phyloP scores from a whole-genome alignment of 2,329 filamentous ascomycete species.

The Orbilia ellipsospora region DNA sequence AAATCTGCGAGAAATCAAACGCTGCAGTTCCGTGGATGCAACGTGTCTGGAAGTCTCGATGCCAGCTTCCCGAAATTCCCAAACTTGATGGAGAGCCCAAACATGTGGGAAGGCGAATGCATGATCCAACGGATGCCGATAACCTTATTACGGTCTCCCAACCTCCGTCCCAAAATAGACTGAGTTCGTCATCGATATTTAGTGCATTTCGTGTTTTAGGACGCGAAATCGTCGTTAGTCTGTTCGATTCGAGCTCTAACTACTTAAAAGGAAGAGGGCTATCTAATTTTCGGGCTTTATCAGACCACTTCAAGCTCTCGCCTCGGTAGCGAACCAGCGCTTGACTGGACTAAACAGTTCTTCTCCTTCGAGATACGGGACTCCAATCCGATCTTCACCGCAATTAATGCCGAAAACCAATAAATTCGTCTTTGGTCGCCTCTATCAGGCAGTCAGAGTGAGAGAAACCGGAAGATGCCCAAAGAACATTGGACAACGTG shows the following conservation, averaged over 20 bases:
- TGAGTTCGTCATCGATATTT: slow-evolving; percentile 9
- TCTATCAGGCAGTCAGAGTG: slow-evolving; percentile 43
- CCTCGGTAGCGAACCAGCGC: not conserved
- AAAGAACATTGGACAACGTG: slow-evolving; percentile 21
- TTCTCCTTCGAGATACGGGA: slow-evolving; percentile 34
- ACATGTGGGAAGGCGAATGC: slow-evolving; percentile 29
- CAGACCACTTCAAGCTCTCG: slow-evolving; percentile 22
- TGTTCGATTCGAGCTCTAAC: not conserved
- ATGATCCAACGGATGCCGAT: slow-evolving; percentile 36
- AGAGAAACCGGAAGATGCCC: slow-evolving; percentile 23
- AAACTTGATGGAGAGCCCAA: slow-evolving; percentile 10
- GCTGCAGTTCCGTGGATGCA: not conserved
- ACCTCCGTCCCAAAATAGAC: slow-evolving; percentile 2
- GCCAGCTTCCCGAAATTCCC: slow-evolving; percentile 16
- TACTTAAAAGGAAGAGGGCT: not conserved
- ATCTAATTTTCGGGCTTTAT: slow-evolving; percentile 8
- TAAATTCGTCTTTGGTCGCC: slow-evolving; percentile 32
- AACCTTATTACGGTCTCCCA: slow-evolving; percentile 29
- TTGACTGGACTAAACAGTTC: not conserved
- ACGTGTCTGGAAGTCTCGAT: not conserved
- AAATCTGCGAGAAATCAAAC: slow-evolving; percentile 19
- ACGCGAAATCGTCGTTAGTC: slow-evolving; percentile 15
- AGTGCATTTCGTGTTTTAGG: not conserved
- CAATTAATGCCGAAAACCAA: slow-evolving; percentile 44
- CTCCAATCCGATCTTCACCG: slow-evolving; percentile 31